Conservation (phyloP, 805 yeast species). For the Jamesozyma gamospora region DNA sequence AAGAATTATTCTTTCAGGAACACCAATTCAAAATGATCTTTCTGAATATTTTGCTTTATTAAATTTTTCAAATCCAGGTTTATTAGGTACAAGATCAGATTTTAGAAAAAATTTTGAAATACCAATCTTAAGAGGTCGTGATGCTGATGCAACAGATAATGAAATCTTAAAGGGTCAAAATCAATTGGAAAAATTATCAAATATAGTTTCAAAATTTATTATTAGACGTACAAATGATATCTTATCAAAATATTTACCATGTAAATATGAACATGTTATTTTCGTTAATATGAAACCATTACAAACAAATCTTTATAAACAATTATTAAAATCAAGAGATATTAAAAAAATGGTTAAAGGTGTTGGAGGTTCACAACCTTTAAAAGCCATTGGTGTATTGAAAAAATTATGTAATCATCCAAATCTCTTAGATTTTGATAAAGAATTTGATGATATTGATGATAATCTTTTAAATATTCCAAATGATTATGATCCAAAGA, state of each 20-base stretch:
- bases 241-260: constrained; percentile 84
- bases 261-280: constrained; percentile 94
- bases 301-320: constrained; percentile 61
- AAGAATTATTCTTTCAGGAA: constrained; percentile 87
- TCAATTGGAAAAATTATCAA: constrained; percentile 61
- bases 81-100: constrained; percentile 73
- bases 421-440: constrained; percentile 63
- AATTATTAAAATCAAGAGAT: constrained; percentile 71
- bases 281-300: constrained; percentile 75
- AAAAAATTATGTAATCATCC: constrained; percentile 95
- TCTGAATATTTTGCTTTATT: constrained; percentile 87
- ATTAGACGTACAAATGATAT: constrained; percentile 94
- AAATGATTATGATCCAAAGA: constrained; percentile 46
- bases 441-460: constrained; percentile 58
- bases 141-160: constrained; percentile 75
- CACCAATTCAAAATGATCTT: constrained; percentile 93
- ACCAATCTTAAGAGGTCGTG: constrained; percentile 75
- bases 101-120: constrained; percentile 79
- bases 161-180: constrained; percentile 61
- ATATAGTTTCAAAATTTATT: constrained; percentile 76
- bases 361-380: constrained; percentile 44
- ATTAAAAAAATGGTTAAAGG: constrained; percentile 43
- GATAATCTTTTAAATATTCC: constrained; percentile 51
- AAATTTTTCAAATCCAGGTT: constrained; percentile 90
- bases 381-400: constrained; percentile 79